These are phyloP conservation scores for Claviceps spartinae DNA, from an alignment of 2,329 filamentous ascomycete species.

Conservation along the genomic window DNA sequence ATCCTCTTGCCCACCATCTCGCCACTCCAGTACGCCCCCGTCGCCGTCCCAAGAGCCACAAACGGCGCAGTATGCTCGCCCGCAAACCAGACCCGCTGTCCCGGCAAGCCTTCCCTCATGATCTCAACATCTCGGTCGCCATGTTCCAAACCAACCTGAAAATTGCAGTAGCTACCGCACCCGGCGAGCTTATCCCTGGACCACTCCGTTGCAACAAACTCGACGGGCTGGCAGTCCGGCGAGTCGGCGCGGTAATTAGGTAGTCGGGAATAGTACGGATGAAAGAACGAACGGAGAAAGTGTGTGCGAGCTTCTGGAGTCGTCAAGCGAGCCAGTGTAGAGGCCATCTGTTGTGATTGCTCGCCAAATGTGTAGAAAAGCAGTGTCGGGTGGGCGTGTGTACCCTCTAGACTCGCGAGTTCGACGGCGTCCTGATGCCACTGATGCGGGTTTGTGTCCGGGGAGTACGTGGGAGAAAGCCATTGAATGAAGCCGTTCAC, in stretches of 20 bases:
- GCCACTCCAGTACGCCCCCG: conserved; percentile 85
- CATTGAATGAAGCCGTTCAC: conserved; percentile 63
- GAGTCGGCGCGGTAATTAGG: conserved; percentile 47
- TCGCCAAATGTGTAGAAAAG: conserved; percentile 70
- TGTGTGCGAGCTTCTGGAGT: conserved; percentile 34
- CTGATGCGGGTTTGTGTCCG: conserved; percentile 42
- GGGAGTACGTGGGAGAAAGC: conserved; percentile 55
- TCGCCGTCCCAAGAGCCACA: conserved; percentile 74
- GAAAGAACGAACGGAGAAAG: conserved; percentile 53
- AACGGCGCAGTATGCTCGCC: conserved; percentile 88
- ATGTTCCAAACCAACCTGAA: conserved; percentile 58
- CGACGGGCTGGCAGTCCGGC: conserved; percentile 46
- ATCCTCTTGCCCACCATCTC: conserved; percentile 61
- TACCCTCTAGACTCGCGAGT: conserved; percentile 48
- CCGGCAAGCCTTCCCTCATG: conserved; percentile 49
- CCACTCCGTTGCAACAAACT: conserved; percentile 63
- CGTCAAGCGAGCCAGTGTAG: conserved; percentile 25
- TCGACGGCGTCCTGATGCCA: conserved; percentile 73
- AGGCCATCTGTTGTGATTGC: conserved; percentile 42
- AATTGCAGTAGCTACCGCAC: conserved; percentile 73
- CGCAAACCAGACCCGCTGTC: conserved; percentile 66
- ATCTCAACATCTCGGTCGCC: conserved; percentile 59
- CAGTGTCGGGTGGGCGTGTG: conserved; percentile 60
- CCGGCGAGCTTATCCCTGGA: conserved; percentile 66
- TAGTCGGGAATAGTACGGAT: conserved; percentile 64